Evolutionary conservation across 2,329 filamentous ascomycete species (phyloP).

Genomic region (Penicillium sp.): DNA sequence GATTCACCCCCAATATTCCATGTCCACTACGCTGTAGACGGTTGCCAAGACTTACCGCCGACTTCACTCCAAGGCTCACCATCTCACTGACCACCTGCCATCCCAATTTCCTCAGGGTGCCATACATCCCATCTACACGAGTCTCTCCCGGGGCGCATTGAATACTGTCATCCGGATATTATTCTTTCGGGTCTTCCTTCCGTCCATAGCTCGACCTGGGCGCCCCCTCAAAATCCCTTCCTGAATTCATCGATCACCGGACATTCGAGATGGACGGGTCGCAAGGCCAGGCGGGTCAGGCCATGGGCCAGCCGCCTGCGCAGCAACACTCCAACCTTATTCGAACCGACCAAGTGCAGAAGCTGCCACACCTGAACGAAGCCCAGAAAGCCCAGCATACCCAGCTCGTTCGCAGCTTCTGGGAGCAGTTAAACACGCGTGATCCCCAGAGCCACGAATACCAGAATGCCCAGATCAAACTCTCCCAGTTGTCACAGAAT

Average conservation of each 20-base stretch:
- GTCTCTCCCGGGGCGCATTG: not conserved
- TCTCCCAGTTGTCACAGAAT: constrained; percentile 52
- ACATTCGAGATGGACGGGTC: constrained; percentile 33
- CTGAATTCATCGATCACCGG: not conserved
- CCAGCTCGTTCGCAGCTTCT: constrained; percentile 54
- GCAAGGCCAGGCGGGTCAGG: constrained; percentile 31
- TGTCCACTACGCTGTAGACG: not conserved
- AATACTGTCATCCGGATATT: not conserved
- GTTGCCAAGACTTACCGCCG: constrained; percentile 10
- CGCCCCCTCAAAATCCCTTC: not conserved
- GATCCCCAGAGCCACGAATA: constrained; percentile 53
- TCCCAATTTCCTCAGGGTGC: not conserved
- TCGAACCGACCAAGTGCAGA: constrained; percentile 54
- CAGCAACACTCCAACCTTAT: constrained; percentile 51
- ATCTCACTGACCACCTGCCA: not conserved
- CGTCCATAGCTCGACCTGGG: not conserved
- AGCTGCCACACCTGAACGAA: constrained; percentile 54
- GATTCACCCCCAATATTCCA: not conserved
- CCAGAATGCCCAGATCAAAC: constrained; percentile 51
- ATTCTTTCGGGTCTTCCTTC: not conserved
- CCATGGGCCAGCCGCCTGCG: constrained; percentile 36
- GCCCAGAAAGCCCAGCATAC: constrained; percentile 59
- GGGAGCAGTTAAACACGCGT: constrained; percentile 53
- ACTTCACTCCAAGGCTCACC: constrained; percentile 6
- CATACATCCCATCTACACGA: not conserved